Evolutionary conservation across 108 stramenopile species (phyloP).

Genomic region (Nitzschia sp.): DNA sequence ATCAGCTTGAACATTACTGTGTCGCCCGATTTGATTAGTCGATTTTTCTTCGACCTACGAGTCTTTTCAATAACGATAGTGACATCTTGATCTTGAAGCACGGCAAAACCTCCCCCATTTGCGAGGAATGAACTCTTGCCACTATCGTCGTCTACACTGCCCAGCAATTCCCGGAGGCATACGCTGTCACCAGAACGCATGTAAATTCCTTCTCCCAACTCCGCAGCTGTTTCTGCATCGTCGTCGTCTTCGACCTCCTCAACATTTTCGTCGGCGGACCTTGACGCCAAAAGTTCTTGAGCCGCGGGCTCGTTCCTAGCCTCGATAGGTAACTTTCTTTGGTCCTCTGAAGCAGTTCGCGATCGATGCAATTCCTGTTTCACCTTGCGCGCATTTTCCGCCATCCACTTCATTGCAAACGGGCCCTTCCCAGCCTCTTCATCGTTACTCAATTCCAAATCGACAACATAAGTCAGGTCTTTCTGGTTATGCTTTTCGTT

Average conservation of each 20-base stretch:
- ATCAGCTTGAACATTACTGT: constrained; percentile 73
- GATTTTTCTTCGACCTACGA: constrained; percentile 30
- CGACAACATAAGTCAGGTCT: constrained; percentile 40
- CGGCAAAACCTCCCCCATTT: constrained; percentile 80
- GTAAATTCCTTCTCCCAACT: constrained; percentile 62
- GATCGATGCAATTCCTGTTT: neutral
- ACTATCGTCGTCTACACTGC: constrained; percentile 24
- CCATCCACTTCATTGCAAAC: constrained; percentile 30
- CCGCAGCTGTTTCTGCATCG: constrained; percentile 47
- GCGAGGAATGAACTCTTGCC: constrained; percentile 38
- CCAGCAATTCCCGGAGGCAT: constrained; percentile 47
- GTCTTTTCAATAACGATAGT: constrained; percentile 66
- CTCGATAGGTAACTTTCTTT: neutral
- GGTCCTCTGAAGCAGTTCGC: neutral
- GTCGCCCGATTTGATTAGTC: constrained; percentile 80
- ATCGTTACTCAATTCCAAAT: constrained; percentile 51
- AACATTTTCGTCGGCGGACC: neutral
- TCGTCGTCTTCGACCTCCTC: constrained; percentile 45
- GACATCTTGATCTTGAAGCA: constrained; percentile 58
- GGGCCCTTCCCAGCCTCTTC: constrained; percentile 17
- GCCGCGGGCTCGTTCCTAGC: neutral
- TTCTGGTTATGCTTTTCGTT: constrained; percentile 37
- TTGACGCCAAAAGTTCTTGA: neutral
- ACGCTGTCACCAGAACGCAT: constrained; percentile 64
- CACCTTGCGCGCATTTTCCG: constrained; percentile 1